Conservation (phyloP, 1,139 yeast species). For the Diutina rugosa region DNA sequence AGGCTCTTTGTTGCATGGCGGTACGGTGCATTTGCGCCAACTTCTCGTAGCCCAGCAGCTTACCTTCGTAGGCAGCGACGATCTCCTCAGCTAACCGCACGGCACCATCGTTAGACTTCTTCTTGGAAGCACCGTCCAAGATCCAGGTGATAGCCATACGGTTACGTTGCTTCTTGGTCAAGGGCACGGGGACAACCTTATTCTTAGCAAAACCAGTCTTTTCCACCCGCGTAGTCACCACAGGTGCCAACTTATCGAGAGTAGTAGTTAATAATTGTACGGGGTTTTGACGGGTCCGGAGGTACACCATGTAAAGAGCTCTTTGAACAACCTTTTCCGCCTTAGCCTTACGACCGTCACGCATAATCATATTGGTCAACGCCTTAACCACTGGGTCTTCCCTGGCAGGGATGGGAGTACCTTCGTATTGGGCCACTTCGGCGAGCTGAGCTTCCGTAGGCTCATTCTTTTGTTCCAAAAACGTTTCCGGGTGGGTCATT, state of each 20-base stretch:
- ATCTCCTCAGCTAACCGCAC: constrained; percentile 90
- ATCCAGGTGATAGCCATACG: constrained; percentile 88
- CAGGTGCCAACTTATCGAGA: constrained; percentile 74
- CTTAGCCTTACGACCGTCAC: constrained; percentile 75
- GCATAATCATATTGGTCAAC: constrained; percentile 81
- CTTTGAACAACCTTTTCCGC: constrained; percentile 67
- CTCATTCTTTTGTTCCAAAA: constrained; percentile 26
- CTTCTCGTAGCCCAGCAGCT: constrained; percentile 76
- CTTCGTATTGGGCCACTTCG: constrained; percentile 37
- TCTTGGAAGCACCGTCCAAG: constrained; percentile 67
- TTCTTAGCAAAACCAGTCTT: constrained; percentile 83
- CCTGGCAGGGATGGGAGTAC: constrained; percentile 45
- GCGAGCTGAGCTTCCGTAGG: constrained; percentile 51
- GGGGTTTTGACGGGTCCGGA: constrained; percentile 65
- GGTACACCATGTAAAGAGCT: constrained; percentile 71
- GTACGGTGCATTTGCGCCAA: constrained; percentile 71
- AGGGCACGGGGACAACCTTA: constrained; percentile 68
- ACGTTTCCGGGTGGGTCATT: constrained; percentile 11
- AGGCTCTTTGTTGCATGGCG: constrained; percentile 76
- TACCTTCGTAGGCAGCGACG: constrained; percentile 63
- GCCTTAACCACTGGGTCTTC: constrained; percentile 64
- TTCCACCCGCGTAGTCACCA: constrained; percentile 64
- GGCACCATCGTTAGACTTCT: constrained; percentile 68
- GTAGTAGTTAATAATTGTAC: constrained; percentile 61
- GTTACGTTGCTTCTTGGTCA: constrained; percentile 69